phyloP scores from a whole-genome alignment of 2,329 filamentous ascomycete genomes.

The Apiospora koreana region DNA sequence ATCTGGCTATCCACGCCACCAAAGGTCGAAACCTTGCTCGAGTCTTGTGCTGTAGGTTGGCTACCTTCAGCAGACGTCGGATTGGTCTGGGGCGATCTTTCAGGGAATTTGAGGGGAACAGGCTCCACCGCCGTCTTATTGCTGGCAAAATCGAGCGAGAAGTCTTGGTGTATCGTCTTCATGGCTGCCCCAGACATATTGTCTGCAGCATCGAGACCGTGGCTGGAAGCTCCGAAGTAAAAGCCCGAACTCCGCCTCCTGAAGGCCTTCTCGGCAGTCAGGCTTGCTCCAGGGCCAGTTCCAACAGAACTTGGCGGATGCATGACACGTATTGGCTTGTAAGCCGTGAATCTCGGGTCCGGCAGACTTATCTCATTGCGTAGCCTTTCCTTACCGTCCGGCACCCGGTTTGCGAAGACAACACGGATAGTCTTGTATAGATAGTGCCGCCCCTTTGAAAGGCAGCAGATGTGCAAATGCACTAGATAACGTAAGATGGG shows the following conservation, averaged over 20 bases:
- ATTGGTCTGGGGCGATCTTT: neutral
- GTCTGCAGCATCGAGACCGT: slow-evolving; percentile 39
- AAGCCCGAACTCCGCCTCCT: slow-evolving; percentile 59
- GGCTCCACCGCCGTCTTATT: slow-evolving; percentile 46
- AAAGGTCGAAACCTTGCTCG: slow-evolving; percentile 27
- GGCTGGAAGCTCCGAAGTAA: slow-evolving; percentile 34
- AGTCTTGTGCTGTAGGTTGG: slow-evolving; percentile 38
- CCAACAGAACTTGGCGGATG: slow-evolving; percentile 36
- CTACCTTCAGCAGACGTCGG: slow-evolving; percentile 15
- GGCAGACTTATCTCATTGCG: slow-evolving; percentile 87
- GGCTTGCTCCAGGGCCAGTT: slow-evolving; percentile 46
- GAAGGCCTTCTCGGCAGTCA: slow-evolving; percentile 61
- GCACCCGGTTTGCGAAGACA: slow-evolving; percentile 94
- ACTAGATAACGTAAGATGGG: slow-evolving; percentile 86
- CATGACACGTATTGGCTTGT: slow-evolving; percentile 68
- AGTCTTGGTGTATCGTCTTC: slow-evolving; percentile 20
- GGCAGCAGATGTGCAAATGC: slow-evolving; percentile 90
- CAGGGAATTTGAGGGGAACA: slow-evolving; percentile 49
- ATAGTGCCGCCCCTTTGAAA: slow-evolving; percentile 80
- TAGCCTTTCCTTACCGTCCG: slow-evolving; percentile 91
- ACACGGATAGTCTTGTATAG: slow-evolving; percentile 91
- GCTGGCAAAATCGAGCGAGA: slow-evolving; percentile 30
- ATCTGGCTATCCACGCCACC: slow-evolving; percentile 12
- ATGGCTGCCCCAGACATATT: slow-evolving; percentile 16
- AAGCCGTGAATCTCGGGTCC: slow-evolving; percentile 82